These are phyloP conservation scores for Fusarium sp. DNA, from an alignment of 2,329 filamentous ascomycete species.

Conservation along the genomic window DNA sequence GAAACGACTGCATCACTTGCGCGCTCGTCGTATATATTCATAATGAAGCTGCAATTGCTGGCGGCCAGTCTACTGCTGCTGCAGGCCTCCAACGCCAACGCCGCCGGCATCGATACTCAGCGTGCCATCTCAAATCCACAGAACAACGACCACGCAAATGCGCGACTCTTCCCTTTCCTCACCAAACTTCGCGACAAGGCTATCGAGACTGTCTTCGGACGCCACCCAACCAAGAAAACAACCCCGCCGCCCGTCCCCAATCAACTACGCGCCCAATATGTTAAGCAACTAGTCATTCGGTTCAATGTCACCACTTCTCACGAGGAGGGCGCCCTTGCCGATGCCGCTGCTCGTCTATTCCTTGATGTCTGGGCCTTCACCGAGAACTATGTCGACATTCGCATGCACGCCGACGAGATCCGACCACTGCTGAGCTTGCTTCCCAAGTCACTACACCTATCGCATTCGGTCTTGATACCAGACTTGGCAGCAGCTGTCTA, in stretches of 20 bases:
- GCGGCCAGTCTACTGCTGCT: slow-evolving; percentile 45
- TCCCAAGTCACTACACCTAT: slow-evolving; percentile 76
- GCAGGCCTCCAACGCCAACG: slow-evolving; percentile 46
- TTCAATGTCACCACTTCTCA: slow-evolving; percentile 80
- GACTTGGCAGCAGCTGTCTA: slow-evolving; percentile 83
- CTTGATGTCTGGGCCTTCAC: slow-evolving; percentile 93
- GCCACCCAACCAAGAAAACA: slow-evolving; percentile 53
- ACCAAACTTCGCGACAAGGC: slow-evolving; percentile 64
- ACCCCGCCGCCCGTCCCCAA: slow-evolving; percentile 44
- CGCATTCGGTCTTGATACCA: slow-evolving; percentile 81
- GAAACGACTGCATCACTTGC: slow-evolving; percentile 12
- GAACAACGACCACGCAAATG: slow-evolving; percentile 30
- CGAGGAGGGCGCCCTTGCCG: slow-evolving; percentile 78
- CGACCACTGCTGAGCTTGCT: slow-evolving; percentile 83
- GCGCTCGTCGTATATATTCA: slow-evolving; percentile 8
- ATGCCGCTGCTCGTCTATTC: slow-evolving; percentile 79
- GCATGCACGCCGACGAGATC: slow-evolving; percentile 80
- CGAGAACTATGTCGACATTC: slow-evolving; percentile 85
- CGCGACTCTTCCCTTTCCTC: slow-evolving; percentile 60
- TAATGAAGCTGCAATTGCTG: slow-evolving; percentile 47
- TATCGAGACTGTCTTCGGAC: slow-evolving; percentile 64
- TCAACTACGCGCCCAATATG: slow-evolving; percentile 67
- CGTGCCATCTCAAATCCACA: slow-evolving; percentile 36
- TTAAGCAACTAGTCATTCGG: slow-evolving; percentile 86
- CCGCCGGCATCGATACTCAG: slow-evolving; percentile 49